These are phyloP conservation scores for Millerago galiae DNA, from an alignment of 805 yeast genomes.

Conservation along the genomic window DNA sequence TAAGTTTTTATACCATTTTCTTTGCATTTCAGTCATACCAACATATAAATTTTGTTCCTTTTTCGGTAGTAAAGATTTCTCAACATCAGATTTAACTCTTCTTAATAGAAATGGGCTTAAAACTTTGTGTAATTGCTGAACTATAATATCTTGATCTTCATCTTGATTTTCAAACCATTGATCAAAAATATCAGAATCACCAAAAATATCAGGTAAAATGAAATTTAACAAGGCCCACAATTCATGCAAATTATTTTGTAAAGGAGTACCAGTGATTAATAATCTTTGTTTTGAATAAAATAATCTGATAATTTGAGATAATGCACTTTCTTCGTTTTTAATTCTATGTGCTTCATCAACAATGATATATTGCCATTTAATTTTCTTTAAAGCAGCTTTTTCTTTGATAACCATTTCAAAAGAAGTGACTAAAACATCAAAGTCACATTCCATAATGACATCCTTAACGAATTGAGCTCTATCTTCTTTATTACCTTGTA, in stretches of 20 bases:
- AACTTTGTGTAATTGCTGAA: constrained; percentile 83
- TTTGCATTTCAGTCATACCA: constrained; percentile 95
- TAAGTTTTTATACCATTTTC: constrained; percentile 82
- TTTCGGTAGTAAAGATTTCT: constrained; percentile 83
- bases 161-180: constrained; percentile 74
- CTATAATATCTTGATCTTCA: constrained; percentile 71
- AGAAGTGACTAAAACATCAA: constrained; percentile 87
- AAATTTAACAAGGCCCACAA: constrained; percentile 93
- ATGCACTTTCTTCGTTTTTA: constrained; percentile 86
- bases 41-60: constrained; percentile 85
- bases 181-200: constrained; percentile 84
- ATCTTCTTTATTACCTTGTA: constrained; percentile 87
- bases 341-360: constrained; percentile 97
- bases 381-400: constrained; percentile 68
- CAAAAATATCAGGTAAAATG: constrained; percentile 88
- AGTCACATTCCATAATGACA: constrained; percentile 60
- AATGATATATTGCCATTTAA: constrained; percentile 89
- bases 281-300: constrained; percentile 82
- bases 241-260: constrained; percentile 92
- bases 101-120: constrained; percentile 82
- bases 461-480: constrained; percentile 56
- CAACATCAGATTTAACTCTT: constrained; percentile 90
- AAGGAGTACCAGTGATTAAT: constrained; percentile 91
- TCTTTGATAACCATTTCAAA: constrained; percentile 93
- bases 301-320: constrained; percentile 86